Percentiles rank a stretch among this genome's conserved stretches.
phyloP scores from a whole-genome alignment of 257 asterid species.

The Capsicum baccatum region DNA sequence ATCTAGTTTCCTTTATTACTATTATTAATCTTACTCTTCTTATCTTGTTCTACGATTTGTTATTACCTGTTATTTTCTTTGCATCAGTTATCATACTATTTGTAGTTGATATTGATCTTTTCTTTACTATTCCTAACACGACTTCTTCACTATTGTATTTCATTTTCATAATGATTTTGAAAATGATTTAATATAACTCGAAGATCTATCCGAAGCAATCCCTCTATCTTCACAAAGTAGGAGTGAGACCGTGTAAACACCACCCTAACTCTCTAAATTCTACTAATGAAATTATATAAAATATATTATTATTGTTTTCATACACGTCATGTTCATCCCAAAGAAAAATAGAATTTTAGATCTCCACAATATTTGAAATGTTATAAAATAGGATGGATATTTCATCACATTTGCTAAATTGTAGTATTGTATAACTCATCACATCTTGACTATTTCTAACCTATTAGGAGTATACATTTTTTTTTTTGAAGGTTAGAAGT shows the following conservation, averaged over 20 bases:
- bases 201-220: neutral
- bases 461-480: neutral
- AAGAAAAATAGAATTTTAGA: too few relatives aligned
- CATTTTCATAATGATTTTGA: neutral
- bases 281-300: too few relatives aligned
- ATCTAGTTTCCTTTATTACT: neutral
- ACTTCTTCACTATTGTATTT: neutral
- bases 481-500: too few relatives aligned
- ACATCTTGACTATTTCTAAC: conserved; percentile 9
- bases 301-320: too few relatives aligned
- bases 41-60: neutral
- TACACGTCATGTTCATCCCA: too few relatives aligned
- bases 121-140: neutral
- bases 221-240: neutral
- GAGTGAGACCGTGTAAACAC: neutral
- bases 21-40: neutral
- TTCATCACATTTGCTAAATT: neutral
- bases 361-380: neutral
- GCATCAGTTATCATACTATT: neutral
- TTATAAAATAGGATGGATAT: neutral
- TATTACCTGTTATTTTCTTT: neutral
- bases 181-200: neutral
- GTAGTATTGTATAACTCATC: neutral
- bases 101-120: neutral
- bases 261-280: neutral